phyloP scores from a whole-genome alignment of 208 protist species.

The Trypanosoma melophagium region DNA sequence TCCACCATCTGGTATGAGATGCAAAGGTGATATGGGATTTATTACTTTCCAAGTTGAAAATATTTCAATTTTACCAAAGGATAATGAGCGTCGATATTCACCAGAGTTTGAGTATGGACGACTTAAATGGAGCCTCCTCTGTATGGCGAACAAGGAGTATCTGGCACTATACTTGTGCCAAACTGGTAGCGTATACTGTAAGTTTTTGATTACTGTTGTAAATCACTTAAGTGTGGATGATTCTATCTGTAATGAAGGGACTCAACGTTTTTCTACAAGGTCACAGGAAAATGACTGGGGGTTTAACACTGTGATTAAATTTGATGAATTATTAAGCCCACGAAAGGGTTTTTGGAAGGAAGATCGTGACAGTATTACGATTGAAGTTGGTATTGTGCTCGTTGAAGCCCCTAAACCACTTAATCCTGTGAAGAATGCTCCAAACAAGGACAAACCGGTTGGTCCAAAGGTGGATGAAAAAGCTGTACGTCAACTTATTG shows the following conservation, averaged over 20 bases:
- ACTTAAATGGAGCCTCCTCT: slow-evolving; percentile 89
- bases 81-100: slow-evolving; percentile 89
- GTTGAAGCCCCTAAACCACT: slow-evolving; percentile 73
- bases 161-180: slow-evolving; percentile 90
- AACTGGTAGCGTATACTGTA: slow-evolving; percentile 88
- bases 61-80: slow-evolving; percentile 83
- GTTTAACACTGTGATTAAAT: slow-evolving; percentile 90
- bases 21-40: slow-evolving; percentile 90
- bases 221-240: slow-evolving; percentile 84
- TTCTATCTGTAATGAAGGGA: slow-evolving; percentile 90
- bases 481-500: slow-evolving; percentile 69
- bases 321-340: slow-evolving; percentile 75
- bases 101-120: slow-evolving; percentile 85
- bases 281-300: slow-evolving; percentile 92
- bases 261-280: slow-evolving; percentile 80
- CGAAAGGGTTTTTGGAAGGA: slow-evolving; percentile 71
- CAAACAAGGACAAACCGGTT: slow-evolving; percentile 57
- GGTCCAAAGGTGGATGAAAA: slow-evolving; percentile 67
- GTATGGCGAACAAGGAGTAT: slow-evolving; percentile 89
- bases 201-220: slow-evolving; percentile 90
- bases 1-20: slow-evolving; percentile 60
- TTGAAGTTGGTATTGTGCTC: slow-evolving; percentile 87
- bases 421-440: slow-evolving; percentile 36
- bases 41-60: slow-evolving; percentile 88
- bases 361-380: slow-evolving; percentile 82